Evolutionary conservation across 352 stramenopile species (phyloP).

Genomic region (Globisporangium yorkense): DNA sequence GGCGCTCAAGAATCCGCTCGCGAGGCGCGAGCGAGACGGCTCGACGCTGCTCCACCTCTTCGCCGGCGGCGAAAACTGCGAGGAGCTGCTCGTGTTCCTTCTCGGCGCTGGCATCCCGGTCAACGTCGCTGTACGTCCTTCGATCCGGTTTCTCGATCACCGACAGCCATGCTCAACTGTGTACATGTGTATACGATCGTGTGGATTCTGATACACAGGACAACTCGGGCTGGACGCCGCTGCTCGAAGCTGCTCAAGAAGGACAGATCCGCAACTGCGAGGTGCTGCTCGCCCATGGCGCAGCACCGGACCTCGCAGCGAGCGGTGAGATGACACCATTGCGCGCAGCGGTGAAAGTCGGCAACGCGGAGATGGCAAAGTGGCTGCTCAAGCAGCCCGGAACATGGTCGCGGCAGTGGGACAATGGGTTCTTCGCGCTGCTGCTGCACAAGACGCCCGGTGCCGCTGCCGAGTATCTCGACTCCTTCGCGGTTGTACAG

Average conservation of each 20-base stretch:
- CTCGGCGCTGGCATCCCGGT: slow-evolving; percentile 32
- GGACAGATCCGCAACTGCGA: slow-evolving; percentile 42
- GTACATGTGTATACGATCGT: too few species aligned
- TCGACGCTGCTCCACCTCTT: slow-evolving; percentile 18
- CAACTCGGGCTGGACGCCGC: slow-evolving; percentile 44
- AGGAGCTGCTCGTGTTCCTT: slow-evolving; percentile 37
- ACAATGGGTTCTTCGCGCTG: slow-evolving; percentile 41
- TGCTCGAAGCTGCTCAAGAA: slow-evolving; percentile 57
- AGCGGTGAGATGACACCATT: slow-evolving; percentile 31
- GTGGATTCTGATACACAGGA: slow-evolving; percentile 13
- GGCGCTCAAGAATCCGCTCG: slow-evolving; percentile 6
- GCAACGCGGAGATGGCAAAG: slow-evolving; percentile 44
- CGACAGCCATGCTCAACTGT: not conserved
- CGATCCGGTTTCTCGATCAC: not conserved
- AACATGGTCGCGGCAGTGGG: slow-evolving; percentile 32
- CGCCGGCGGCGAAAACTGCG: slow-evolving; percentile 13
- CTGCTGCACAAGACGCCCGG: slow-evolving; percentile 45
- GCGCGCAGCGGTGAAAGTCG: slow-evolving; percentile 42
- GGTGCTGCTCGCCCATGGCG: slow-evolving; percentile 34
- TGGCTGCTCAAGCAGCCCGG: slow-evolving; percentile 39
- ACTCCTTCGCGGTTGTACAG: slow-evolving; percentile 37
- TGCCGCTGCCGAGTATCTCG: slow-evolving; percentile 35
- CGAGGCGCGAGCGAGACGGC: slow-evolving; percentile 13
- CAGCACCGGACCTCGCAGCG: slow-evolving; percentile 27
- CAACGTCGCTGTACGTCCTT: slow-evolving; percentile 20